Percentiles rank a stretch among this genome's conserved stretches.
Conservation (phyloP, 345 rosid species). For the Microthlaspi erraticum region DNA sequence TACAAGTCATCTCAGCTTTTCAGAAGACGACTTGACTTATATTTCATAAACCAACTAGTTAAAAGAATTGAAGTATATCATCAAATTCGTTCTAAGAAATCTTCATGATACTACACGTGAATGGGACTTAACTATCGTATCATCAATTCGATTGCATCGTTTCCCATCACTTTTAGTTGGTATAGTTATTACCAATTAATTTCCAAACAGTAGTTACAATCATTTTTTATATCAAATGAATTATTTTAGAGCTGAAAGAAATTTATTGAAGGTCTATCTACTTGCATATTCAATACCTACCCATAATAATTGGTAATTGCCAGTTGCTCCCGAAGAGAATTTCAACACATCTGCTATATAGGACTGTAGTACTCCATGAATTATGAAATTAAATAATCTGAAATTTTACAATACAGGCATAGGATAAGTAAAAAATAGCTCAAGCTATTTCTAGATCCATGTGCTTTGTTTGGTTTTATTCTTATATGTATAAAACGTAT, state of each 20-base stretch:
- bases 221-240: constrained; percentile 9
- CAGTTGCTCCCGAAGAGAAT: background rate
- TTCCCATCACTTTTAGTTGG: background rate
- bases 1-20: constrained; percentile 21
- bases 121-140: background rate
- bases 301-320: background rate
- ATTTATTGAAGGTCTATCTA: constrained; percentile 4
- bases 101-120: too few relatives aligned
- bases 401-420: background rate
- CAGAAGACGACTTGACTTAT: background rate
- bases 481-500: too few relatives aligned
- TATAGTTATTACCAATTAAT: background rate
- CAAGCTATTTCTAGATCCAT: background rate
- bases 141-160: constrained; percentile 6
- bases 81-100: too few relatives aligned
- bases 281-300: background rate
- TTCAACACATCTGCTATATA: too few relatives aligned
- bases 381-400: background rate
- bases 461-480: too few relatives aligned
- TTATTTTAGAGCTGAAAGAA: constrained; percentile 1
- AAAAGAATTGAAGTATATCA: too few relatives aligned
- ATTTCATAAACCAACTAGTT: background rate
- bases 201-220: background rate
- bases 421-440: background rate
- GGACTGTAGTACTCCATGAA: too few relatives aligned